Evolutionary conservation across 2,329 filamentous ascomycete genomes (phyloP), one percentile per base, ranked within the genome.

Genomic region (Grosmannia huntii): DNA sequence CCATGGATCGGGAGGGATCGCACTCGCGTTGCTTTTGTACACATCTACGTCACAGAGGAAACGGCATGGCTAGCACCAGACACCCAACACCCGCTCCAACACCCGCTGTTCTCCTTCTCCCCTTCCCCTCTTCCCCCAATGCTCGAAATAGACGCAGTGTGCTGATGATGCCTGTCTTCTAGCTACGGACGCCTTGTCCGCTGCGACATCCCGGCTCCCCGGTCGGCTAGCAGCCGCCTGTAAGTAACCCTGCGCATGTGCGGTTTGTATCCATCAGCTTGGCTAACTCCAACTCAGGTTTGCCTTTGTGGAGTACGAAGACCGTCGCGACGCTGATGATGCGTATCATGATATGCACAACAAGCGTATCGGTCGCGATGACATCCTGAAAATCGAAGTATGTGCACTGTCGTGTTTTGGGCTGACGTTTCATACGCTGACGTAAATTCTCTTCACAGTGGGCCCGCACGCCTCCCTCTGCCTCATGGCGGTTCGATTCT

Each of bases 261-360:
- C 31, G 31, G 31, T 25, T 5, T 6, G 21, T 9, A 25, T 25
- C 1, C 9, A 16, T 49, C 9, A 21, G 23, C 10, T 44, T n/a
- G 46, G 23, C 23, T 28, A 54, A 28, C 31, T 16, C 9, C 19
- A 1, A n/a, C 5, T 2, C 28, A 85, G 94, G 65, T 99, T 99
- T 72, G 94, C 94, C 44, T 99, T 99, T 72, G 94, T 99, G 64
- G 94, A 99, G 76, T 99, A 99, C 73, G 94, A 99, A 78, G 95
- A 91, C 73, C 89, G 92, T 67, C 91, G 94, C 66, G 94, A 99
- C 79, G 91, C 94, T 63, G 94, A 99, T 73, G 94, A 99, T 76
- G 94, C 94, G 53, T 99, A 99, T 72, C 90, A 99, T 73, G 94
- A 99, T 77, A 99, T 99, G 94, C 94, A 99, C 71, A 97, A 97